Evolutionary conservation across 441 rosid genomes (phyloP), one percentile per base, ranked within the genome.

Genomic region (Isatis lusitanica): DNA sequence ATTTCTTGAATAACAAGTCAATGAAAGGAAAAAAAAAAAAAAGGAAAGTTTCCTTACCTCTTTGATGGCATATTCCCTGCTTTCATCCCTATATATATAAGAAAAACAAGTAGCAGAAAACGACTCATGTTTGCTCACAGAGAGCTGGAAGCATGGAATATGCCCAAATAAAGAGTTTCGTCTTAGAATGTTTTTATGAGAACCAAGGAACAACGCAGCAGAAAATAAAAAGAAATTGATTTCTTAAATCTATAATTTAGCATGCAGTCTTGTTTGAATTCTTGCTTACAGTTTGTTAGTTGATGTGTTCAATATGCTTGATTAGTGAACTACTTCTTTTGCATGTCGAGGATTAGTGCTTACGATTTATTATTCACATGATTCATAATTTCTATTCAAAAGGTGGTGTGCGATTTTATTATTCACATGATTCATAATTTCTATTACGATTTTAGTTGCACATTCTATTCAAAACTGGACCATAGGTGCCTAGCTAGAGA

Each of bases 71-170:
- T 63, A 63, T 72, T 63, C 43, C 6, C 3, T 18, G 35, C 11
- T 46, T 33, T 11, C 7, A 53, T 6, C 28, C 53, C 7, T 9
- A n/a, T 24, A 50, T 40, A 38, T 1, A 38, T 9, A 9, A 24
- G 13, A 17, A 30, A 31, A 30, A 60, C 28, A 56, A 1, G 40
- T 68, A 13, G 62, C 31, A 26, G 28, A 26, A 53, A 66, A 39
- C 26, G 58, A 40, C 30, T 53, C 63, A 10, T 55, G 28, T 67
- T 67, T 53, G 40, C 12, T 28, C n/a, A 28, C 11, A 51, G 24
- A 56, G 52, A 57, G 9, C 46, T 69, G 5, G 64, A 31, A 55
- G 15, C 7, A 69, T 12, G 31, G 56, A 44, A 69, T 31, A 69
- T 56, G 53, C 26, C 30, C 31, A 43, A 18, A 4, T 15, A 55